Evolutionary conservation across 2,329 filamentous ascomycete species (phyloP).

Genomic region (Ophiostoma angusticollis): DNA sequence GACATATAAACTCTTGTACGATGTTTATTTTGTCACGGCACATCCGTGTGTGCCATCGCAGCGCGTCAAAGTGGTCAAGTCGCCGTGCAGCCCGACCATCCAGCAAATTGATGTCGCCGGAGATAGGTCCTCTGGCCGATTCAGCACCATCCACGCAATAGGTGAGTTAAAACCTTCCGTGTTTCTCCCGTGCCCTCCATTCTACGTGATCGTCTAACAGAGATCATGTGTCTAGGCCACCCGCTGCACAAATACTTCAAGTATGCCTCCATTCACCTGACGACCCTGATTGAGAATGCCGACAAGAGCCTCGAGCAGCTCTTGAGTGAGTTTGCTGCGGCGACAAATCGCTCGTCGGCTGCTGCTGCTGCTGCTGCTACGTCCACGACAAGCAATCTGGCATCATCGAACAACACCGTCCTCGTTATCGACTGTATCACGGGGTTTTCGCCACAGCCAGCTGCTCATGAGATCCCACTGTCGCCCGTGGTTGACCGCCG

Average conservation of each 20-base stretch:
- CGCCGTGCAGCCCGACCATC: constrained; percentile 46
- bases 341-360: constrained; percentile 21
- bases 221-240: too few species aligned
- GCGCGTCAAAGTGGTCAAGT: constrained; percentile 44
- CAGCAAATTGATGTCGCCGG: constrained; percentile 43
- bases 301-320: constrained; percentile 34
- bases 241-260: constrained; percentile 51
- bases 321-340: constrained; percentile 23
- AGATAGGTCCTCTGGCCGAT: constrained; percentile 28
- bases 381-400: constrained; percentile 14
- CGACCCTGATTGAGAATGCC: constrained; percentile 38
- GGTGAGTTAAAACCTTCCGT: constrained; percentile 24
- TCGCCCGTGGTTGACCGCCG: constrained; percentile 33
- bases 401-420: constrained; percentile 22
- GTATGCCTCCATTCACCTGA: constrained; percentile 46
- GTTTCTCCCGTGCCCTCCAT: not conserved
- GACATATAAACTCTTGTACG: constrained; percentile 37
- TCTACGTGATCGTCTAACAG: too few species aligned
- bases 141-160: constrained; percentile 33
- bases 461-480: constrained; percentile 32
- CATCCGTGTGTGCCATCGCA: constrained; percentile 50
- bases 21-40: constrained; percentile 53
- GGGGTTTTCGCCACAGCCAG: constrained; percentile 31
- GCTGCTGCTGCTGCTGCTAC: constrained; percentile 20
- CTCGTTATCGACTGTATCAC: constrained; percentile 54